Percentiles rank a stretch among this genome's conserved stretches.
Evolutionary conservation across 2,329 filamentous ascomycete species (phyloP).

Genomic region (Coniochaeta hoffmannii): DNA sequence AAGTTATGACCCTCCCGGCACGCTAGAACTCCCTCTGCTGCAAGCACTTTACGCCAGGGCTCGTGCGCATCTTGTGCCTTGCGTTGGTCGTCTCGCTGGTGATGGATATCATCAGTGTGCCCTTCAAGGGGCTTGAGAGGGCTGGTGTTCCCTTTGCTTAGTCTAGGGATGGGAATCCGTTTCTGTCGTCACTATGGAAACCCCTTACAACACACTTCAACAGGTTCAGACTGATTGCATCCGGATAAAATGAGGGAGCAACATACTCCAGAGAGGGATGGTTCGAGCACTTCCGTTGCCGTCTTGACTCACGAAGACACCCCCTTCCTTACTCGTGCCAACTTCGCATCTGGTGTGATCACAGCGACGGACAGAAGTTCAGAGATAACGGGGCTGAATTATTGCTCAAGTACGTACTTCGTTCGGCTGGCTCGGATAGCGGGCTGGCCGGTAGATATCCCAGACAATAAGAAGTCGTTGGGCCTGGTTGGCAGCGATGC

Average conservation of each 20-base stretch:
- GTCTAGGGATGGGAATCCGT: not conserved
- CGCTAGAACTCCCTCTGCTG: conserved; percentile 1
- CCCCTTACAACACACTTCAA: not conserved
- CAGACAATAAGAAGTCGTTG: conserved; percentile 9
- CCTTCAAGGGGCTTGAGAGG: not conserved
- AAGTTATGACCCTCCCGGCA: not conserved
- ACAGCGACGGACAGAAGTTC: not conserved
- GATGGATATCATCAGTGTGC: not conserved
- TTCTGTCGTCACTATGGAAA: not conserved
- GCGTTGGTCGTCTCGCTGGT: not conserved
- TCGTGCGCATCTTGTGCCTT: not conserved
- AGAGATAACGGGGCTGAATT: not conserved
- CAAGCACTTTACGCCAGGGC: not conserved
- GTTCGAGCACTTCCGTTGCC: not conserved
- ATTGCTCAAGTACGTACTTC: conserved; percentile 3
- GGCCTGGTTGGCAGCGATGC: conserved; percentile 10
- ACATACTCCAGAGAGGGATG: not conserved
- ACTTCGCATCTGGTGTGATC: no score
- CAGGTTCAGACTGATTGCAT: not conserved
- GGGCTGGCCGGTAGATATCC: conserved; percentile 10
- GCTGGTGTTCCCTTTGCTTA: not conserved
- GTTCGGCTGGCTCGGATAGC: conserved; percentile 11
- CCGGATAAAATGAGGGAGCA: not conserved
- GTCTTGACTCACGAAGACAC: not conserved
- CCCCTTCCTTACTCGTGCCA: not conserved